Evolutionary conservation across 805 yeast species (phyloP).

Genomic region (Saccharomycopsis sp.): DNA sequence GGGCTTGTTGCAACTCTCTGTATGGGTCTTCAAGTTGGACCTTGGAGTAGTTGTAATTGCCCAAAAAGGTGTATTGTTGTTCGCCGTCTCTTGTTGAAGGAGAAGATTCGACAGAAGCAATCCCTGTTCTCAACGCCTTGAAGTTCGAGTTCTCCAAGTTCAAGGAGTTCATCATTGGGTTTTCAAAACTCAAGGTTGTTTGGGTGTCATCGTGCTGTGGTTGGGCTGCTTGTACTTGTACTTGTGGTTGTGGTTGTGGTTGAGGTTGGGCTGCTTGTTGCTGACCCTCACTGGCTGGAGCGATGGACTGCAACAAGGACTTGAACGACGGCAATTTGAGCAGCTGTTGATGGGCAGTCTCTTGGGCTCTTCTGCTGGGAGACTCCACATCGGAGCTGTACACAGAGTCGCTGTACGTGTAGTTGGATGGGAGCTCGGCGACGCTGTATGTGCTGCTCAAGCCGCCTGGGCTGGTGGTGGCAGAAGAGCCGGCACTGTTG

Average conservation of each 20-base stretch:
- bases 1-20: slow-evolving; percentile 3
- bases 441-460: background rate
- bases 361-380: slow-evolving; percentile 11
- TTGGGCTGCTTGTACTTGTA: too few relatives aligned
- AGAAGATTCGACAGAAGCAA: slow-evolving; percentile 1
- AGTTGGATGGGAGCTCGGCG: slow-evolving; percentile 2
- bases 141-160: slow-evolving; percentile 15
- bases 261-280: slow-evolving; percentile 5
- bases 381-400: slow-evolving; percentile 12
- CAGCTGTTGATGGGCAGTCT: background rate
- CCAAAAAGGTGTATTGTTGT: slow-evolving; percentile 15
- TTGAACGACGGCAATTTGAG: slow-evolving; percentile 21
- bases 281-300: too few relatives aligned
- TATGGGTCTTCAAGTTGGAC: slow-evolving; percentile 19
- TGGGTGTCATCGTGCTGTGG: background rate
- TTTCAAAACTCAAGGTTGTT: slow-evolving; percentile 16
- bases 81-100: slow-evolving; percentile 1
- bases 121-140: slow-evolving; percentile 3
- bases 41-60: slow-evolving; percentile 19
- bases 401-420: slow-evolving; percentile 9
- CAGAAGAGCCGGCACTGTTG: background rate
- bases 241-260: slow-evolving; percentile 9
- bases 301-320: slow-evolving; percentile 21
- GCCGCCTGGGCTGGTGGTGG: background rate
- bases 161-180: slow-evolving; percentile 20